Evolutionary conservation across 129 eudicot genomes (phyloP).

Genomic region (Flaveria robusta): DNA sequence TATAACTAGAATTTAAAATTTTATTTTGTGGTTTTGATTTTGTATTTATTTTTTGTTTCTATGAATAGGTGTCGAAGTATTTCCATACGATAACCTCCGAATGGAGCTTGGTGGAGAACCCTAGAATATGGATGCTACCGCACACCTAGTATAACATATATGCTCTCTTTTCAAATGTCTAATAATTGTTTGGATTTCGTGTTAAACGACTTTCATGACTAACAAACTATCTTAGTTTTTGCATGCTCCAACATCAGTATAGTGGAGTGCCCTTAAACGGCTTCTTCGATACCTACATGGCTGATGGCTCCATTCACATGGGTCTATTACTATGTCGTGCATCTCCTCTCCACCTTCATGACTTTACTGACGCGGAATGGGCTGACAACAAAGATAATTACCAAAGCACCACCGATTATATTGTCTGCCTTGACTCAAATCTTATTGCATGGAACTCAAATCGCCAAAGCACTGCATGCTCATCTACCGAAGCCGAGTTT

Average conservation of each 20-base stretch:
- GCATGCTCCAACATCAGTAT: no score
- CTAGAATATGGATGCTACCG: slow-evolving; percentile 24
- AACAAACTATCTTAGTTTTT: no score
- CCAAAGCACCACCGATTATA: neutral
- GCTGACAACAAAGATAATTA: neutral
- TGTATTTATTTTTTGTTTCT: neutral
- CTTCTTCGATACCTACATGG: no score
- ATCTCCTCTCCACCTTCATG: no score
- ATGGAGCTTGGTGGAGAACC: slow-evolving; percentile 99
- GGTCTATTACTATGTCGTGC: no score
- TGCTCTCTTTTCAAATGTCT: neutral
- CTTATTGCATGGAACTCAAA: neutral
- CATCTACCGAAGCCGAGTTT: no score
- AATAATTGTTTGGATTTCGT: no score
- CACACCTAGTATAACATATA: slow-evolving; percentile 11
- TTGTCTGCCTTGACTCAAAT: neutral
- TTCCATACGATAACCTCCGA: slow-evolving; percentile 80
- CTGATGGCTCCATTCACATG: no score
- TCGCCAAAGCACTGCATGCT: neutral
- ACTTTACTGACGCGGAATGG: neutral
- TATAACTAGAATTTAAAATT: no score
- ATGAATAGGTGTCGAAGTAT: slow-evolving; percentile 78
- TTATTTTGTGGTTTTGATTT: no score
- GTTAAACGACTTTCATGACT: no score
- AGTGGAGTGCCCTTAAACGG: no score